A percentile compares a stretch with the other conserved stretches of the same genome.
These are phyloP conservation scores for Phaeophleospora eucalypticola DNA, from an alignment of 2,329 filamentous ascomycete species.

Conservation along the genomic window DNA sequence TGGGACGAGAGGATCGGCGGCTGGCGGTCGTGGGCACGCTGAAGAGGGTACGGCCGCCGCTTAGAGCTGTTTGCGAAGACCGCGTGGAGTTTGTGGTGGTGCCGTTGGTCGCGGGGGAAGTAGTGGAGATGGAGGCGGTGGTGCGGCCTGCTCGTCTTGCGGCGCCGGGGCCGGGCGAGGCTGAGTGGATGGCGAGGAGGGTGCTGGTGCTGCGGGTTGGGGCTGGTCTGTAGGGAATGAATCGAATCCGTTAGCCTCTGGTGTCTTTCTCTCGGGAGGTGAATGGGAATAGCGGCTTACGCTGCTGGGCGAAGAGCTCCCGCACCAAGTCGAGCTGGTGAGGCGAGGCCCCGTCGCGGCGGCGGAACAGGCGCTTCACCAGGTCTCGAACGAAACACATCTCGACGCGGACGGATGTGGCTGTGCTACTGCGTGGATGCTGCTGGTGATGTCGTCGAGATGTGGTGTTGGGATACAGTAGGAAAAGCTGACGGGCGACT, in stretches of 20 bases:
- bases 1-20: slow-evolving; percentile 10
- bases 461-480: no score
- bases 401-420: neutral
- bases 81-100: slow-evolving; percentile 23
- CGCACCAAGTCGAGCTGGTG: no score
- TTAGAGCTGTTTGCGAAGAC: slow-evolving; percentile 10
- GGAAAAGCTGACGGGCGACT: no score
- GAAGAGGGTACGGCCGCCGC: slow-evolving; percentile 15
- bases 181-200: neutral
- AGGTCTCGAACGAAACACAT: neutral
- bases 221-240: no score
- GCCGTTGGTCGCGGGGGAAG: slow-evolving; percentile 18
- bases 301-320: no score
- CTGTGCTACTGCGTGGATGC: neutral
- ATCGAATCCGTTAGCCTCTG: no score
- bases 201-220: neutral
- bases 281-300: no score
- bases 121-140: slow-evolving; percentile 15
- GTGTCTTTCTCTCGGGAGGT: no score
- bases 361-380: neutral
- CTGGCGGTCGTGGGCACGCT: slow-evolving; percentile 20
- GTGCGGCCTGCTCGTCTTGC: slow-evolving; percentile 14
- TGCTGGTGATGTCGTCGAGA: neutral
- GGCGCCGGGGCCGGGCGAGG: neutral
- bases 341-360: no score